A percentile compares a stretch with the other conserved stretches of the same genome.
Evolutionary conservation across 306 rosid genomes (phyloP).

Genomic region (Corylus americana): DNA sequence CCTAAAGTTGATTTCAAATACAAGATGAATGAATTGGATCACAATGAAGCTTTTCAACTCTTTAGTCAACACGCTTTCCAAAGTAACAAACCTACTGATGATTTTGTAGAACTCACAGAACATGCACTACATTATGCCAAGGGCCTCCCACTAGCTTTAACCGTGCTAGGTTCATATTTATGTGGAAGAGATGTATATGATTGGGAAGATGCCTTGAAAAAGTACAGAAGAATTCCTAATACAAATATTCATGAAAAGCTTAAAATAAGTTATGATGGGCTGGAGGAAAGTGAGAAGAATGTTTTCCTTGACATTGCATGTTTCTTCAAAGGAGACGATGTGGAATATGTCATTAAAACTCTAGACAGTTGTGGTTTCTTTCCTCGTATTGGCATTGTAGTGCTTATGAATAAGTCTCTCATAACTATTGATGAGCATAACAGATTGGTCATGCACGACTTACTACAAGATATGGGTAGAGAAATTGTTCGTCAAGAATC

Average conservation of each 20-base stretch:
- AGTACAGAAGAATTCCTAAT: background rate
- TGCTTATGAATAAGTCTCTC: background rate
- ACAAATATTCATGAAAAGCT: background rate
- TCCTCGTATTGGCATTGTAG: background rate
- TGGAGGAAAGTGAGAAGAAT: background rate
- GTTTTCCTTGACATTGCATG: background rate
- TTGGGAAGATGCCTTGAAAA: background rate
- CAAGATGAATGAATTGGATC: too few relatives aligned
- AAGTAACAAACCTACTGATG: too few relatives aligned
- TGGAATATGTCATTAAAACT: background rate
- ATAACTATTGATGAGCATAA: background rate
- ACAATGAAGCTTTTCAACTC: too few relatives aligned
- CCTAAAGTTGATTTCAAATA: too few relatives aligned
- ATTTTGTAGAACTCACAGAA: background rate
- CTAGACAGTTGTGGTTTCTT: constrained; percentile 1
- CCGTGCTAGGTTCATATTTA: background rate
- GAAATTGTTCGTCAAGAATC: constrained; percentile 1
- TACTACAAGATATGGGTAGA: background rate
- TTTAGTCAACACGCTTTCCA: too few relatives aligned
- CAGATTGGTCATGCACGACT: background rate
- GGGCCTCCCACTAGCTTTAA: background rate
- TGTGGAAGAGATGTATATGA: background rate
- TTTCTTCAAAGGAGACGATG: background rate
- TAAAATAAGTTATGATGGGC: background rate
- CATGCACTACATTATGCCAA: background rate